Conservation (phyloP, 2,329 filamentous ascomycete genomes). For the Hortaea werneckii region DNA sequence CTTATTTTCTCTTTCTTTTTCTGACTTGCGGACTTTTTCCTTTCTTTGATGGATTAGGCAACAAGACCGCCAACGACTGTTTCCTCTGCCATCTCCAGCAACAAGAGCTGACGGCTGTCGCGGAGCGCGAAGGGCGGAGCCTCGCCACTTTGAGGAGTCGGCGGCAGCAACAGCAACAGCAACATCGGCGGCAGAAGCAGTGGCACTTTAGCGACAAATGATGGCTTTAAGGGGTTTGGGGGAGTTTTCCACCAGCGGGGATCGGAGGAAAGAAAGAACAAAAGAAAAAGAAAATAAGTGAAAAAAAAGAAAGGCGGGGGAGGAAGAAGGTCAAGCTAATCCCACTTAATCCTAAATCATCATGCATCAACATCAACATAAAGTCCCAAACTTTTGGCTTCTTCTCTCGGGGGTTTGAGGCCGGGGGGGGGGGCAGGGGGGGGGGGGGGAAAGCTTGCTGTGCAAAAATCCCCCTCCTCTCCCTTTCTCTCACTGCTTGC, state of each 20-base stretch:
- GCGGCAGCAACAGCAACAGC: constrained; percentile 2
- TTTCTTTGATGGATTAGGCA: neutral
- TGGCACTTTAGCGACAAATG: neutral
- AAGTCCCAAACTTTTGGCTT: too few species aligned
- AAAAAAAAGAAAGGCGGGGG: too few species aligned
- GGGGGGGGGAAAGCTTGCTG: constrained; percentile 1
- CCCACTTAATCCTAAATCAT: too few species aligned
- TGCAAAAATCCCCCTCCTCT: neutral
- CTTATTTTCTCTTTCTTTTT: neutral
- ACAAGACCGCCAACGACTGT: neutral
- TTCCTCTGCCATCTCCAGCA: constrained; percentile 2
- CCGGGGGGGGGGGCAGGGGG: too few species aligned
- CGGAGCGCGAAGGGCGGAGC: neutral
- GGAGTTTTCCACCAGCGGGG: too few species aligned
- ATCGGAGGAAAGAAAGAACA: too few species aligned
- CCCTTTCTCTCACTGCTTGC: too few species aligned
- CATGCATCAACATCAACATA: too few species aligned
- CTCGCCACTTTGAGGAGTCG: neutral
- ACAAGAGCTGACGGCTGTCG: neutral
- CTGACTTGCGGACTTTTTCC: neutral
- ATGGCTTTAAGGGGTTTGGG: too few species aligned
- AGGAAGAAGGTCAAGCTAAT: too few species aligned
- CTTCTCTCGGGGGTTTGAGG: too few species aligned
- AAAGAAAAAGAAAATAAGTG: too few species aligned
- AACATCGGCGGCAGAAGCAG: constrained; percentile 4